Percentiles rank a stretch among this genome's conserved stretches.
Conservation (phyloP, 495 filamentous ascomycete species). For the Xylaria longipes region DNA sequence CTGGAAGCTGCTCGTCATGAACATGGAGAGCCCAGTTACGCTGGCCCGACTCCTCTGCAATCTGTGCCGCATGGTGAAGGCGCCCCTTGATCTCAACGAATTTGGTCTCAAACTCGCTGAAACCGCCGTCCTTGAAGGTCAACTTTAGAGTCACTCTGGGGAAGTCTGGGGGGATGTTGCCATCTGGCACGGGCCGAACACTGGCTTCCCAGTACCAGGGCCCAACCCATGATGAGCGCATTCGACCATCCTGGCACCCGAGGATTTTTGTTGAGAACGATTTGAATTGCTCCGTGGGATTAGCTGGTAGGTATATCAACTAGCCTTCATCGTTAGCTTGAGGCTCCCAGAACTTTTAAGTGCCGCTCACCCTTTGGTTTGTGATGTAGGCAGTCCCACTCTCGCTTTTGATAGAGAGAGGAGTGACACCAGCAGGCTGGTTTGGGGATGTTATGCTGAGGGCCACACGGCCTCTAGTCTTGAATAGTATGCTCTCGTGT, state of each 20-base stretch:
- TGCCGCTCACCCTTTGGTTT: conserved; percentile 76
- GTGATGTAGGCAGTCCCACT: conserved; percentile 75
- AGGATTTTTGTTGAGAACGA: conserved; percentile 90
- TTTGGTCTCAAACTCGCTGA: conserved; percentile 84
- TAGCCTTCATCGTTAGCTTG: conserved; percentile 43
- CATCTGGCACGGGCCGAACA: conserved; percentile 79
- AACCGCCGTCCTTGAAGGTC: conserved; percentile 93
- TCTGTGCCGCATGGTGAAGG: conserved; percentile 77
- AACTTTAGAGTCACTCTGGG: conserved; percentile 78
- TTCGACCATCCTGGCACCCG: conserved; percentile 85
- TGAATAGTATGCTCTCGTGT: conserved; percentile 55
- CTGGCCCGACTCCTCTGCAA: conserved; percentile 58
- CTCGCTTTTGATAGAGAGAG: conserved; percentile 54
- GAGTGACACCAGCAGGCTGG: conserved; percentile 51
- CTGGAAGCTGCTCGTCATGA: conserved; percentile 82
- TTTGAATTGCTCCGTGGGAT: conserved; percentile 70
- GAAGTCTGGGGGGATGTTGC: conserved; percentile 81
- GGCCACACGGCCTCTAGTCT: conserved; percentile 51
- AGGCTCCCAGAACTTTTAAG: conserved; percentile 1
- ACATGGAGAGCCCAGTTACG: conserved; percentile 62
- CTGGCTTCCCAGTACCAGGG: conserved; percentile 88
- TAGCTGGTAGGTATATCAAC: conserved; percentile 88
- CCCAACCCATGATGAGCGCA: conserved; percentile 93
- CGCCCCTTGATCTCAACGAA: conserved; percentile 88
- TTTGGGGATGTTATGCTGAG: conserved; percentile 52